phyloP scores from a whole-genome alignment of 1,139 yeast species.

The Yamadazyma conglobata region DNA sequence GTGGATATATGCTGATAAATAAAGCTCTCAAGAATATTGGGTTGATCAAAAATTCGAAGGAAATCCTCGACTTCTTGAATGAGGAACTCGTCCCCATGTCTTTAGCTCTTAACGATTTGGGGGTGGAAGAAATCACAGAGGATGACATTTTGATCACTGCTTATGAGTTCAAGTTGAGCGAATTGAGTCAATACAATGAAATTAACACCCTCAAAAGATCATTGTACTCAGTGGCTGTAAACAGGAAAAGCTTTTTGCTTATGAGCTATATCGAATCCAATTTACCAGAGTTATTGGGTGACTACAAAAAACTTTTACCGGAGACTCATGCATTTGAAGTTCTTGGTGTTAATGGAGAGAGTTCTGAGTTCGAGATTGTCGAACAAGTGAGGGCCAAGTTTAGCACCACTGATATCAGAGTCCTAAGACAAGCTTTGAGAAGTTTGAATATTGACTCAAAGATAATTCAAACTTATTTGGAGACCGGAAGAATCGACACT shows the following conservation, averaged over 20 bases:
- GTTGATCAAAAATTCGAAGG: constrained; percentile 40
- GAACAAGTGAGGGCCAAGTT: constrained; percentile 49
- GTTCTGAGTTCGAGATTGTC: constrained; percentile 55
- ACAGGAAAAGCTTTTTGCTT: constrained; percentile 39
- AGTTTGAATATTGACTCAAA: constrained; percentile 49
- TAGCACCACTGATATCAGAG: constrained; percentile 35
- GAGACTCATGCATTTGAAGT: constrained; percentile 20
- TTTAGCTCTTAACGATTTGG: constrained; percentile 61
- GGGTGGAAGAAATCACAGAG: constrained; percentile 63
- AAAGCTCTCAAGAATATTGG: constrained; percentile 43
- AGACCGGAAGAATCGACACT: constrained; percentile 60
- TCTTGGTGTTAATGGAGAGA: constrained; percentile 41
- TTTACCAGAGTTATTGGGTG: constrained; percentile 30
- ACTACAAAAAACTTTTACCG: constrained; percentile 5
- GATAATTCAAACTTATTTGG: constrained; percentile 49
- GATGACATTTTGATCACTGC: constrained; percentile 76
- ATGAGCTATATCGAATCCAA: constrained; percentile 46
- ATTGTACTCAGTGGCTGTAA: constrained; percentile 39
- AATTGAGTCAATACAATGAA: constrained; percentile 47
- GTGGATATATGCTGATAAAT: constrained; percentile 33
- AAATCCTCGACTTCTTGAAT: constrained; percentile 42
- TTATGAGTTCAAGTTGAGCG: constrained; percentile 58
- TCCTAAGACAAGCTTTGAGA: constrained; percentile 49
- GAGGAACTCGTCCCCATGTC: constrained; percentile 52
- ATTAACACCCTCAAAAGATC: constrained; percentile 33